Conservation (phyloP, 2,329 filamentous ascomycete species). For the Curvularia verruculosa region DNA sequence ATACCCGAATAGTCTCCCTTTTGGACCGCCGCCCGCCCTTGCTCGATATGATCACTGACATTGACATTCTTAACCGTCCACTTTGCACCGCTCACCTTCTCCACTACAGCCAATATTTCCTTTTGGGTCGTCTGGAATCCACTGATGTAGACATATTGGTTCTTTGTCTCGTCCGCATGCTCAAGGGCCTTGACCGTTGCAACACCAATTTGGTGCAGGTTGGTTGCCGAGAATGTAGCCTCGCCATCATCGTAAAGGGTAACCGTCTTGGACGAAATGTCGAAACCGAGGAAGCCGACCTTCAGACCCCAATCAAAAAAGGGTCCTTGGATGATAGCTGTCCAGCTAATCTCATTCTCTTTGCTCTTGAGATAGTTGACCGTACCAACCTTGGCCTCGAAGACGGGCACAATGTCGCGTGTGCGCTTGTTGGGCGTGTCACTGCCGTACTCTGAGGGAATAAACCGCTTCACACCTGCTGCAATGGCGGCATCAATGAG, state of each 20-base stretch:
- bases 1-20: conserved; percentile 44
- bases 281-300: conserved; percentile 59
- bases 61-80: conserved; percentile 56
- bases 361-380: conserved; percentile 61
- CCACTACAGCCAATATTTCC: conserved; percentile 60
- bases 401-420: conserved; percentile 57
- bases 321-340: conserved; percentile 54
- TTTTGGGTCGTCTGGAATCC: conserved; percentile 65
- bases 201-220: conserved; percentile 58
- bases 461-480: conserved; percentile 66
- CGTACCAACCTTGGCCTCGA: conserved; percentile 56
- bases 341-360: conserved; percentile 63
- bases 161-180: conserved; percentile 60
- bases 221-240: conserved; percentile 59
- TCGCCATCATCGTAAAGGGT: conserved; percentile 64
- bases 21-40: conserved; percentile 45
- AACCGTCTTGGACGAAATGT: conserved; percentile 57
- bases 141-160: conserved; percentile 64
- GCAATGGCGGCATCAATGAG: conserved; percentile 65
- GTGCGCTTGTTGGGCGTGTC: conserved; percentile 48
- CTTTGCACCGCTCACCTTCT: conserved; percentile 59
- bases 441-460: conserved; percentile 65
- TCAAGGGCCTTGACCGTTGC: conserved; percentile 60
- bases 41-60: conserved; percentile 37
- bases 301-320: conserved; percentile 65